A percentile compares a stretch with the other conserved stretches of the same genome.
Evolutionary conservation across 1,284 basidiomycete species (phyloP).

Genomic region (Meira nashicola): DNA sequence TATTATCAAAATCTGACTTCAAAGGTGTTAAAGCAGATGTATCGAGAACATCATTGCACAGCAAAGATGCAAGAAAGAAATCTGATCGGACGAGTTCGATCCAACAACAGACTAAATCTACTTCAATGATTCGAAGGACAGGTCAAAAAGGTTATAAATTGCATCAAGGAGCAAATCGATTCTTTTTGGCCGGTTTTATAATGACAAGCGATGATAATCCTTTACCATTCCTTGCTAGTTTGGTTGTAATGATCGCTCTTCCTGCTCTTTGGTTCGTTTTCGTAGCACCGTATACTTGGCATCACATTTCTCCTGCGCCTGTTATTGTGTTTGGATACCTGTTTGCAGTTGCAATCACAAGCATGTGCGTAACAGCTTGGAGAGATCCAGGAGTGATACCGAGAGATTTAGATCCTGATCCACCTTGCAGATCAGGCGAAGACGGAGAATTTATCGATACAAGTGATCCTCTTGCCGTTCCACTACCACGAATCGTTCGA

Average conservation of each 20-base stretch:
- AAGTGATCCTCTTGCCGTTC: slow-evolving; percentile 20
- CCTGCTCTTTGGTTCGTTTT: slow-evolving; percentile 44
- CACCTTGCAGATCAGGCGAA: slow-evolving; percentile 33
- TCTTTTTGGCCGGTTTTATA: slow-evolving; percentile 34
- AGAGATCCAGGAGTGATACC: slow-evolving; percentile 50
- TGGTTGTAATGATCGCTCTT: slow-evolving; percentile 27
- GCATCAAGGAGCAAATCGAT: slow-evolving; percentile 34
- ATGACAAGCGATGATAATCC: slow-evolving; percentile 43
- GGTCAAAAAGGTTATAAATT: slow-evolving; percentile 26
- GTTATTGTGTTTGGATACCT: slow-evolving; percentile 38
- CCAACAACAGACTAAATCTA: slow-evolving; percentile 5
- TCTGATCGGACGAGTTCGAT: not conserved
- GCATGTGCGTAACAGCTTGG: slow-evolving; percentile 44
- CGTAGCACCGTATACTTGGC: slow-evolving; percentile 34
- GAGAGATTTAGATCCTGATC: slow-evolving; percentile 43
- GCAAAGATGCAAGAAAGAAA: not conserved
- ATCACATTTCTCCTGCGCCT: slow-evolving; percentile 33
- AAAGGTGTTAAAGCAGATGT: slow-evolving; percentile 22
- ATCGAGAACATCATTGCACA: slow-evolving; percentile 12
- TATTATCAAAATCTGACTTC: slow-evolving; percentile 20
- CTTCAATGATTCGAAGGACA: not conserved
- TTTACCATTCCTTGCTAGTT: slow-evolving; percentile 30
- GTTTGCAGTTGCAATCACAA: slow-evolving; percentile 28
- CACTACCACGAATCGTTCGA: slow-evolving; percentile 19
- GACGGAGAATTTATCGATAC: slow-evolving; percentile 11